Evolutionary conservation across 1,284 basidiomycete genomes (phyloP), one percentile per base, ranked within the genome.

Genomic region (Taiwanofungus camphoratus): DNA sequence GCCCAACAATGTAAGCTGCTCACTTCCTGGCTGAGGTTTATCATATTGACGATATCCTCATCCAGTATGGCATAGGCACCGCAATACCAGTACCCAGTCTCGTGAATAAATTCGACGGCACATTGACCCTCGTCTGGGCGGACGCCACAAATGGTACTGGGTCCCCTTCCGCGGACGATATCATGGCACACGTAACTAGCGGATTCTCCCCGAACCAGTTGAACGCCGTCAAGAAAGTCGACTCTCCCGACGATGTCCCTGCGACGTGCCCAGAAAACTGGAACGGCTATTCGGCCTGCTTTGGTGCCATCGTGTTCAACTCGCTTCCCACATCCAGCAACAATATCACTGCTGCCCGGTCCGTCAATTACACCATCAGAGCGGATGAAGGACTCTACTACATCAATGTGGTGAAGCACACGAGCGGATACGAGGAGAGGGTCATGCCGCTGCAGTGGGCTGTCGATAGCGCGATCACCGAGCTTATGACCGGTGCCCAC

Each of bases 401-500:
- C 43, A 74, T 90, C 46, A 74, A 88, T 53, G 84, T 87, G 4
- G 65, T 69, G 23, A 67, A 69, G 22, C 82, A 87, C 55, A 71
- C 61, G 2, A 80, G 82, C 46, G 85, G 87, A 62, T 79, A 82
- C 53, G 85, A 88, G 58, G 64, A 65, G 40, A 68, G 82, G 39
- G 68, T 85, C 20, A 58, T 90, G 18, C 87, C 87, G 1, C 57
- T 90, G 11, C 87, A 91, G 52, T 84, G 84, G 73, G 83, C 86
- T 3, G 66, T 91, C 22, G 87, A 90, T 52, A 68, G 76, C 55
- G 83, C 81, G 6, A 76, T 85, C 49, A 82, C 87, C 23, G 72
- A 79, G 48, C 63, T 86, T 6, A 71, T 72, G 50, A 78, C 83
- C 0, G 79, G 77, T 1, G 59, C 67, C 7, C 58, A 67, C 15